phyloP scores from a whole-genome alignment of 768 basidiomycete species.

The Trametes maxima region DNA sequence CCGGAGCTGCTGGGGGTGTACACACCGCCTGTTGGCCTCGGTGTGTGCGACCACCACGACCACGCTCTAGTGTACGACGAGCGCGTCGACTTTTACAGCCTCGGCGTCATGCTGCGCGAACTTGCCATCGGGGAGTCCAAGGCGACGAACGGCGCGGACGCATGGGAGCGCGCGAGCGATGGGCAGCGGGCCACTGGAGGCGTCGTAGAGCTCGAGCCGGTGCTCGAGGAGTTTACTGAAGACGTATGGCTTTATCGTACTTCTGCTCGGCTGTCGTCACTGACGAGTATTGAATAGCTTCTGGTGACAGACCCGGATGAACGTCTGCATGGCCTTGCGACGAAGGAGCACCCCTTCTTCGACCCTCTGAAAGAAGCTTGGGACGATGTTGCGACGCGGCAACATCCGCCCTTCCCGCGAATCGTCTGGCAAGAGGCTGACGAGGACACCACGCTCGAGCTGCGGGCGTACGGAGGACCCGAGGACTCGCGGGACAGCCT shows the following conservation, averaged over 20 bases:
- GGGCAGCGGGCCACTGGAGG: background rate
- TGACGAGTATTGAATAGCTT: background rate
- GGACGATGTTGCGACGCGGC: constrained; percentile 16
- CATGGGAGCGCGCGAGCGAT: constrained; percentile 17
- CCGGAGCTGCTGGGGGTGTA: constrained; percentile 20
- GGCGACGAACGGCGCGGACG: background rate
- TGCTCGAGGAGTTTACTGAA: constrained; percentile 1
- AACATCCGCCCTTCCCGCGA: constrained; percentile 10
- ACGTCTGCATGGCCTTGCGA: constrained; percentile 7
- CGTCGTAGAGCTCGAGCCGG: background rate
- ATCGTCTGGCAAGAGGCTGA: constrained; percentile 11
- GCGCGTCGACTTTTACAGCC: constrained; percentile 24
- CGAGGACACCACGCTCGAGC: constrained; percentile 14
- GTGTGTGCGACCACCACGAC: background rate
- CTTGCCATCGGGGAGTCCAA: constrained; percentile 11
- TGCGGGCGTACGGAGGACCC: constrained; percentile 15
- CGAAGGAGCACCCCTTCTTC: constrained; percentile 16
- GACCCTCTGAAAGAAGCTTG: constrained; percentile 10
- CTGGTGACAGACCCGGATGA: constrained; percentile 1
- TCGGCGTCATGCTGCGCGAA: constrained; percentile 21
- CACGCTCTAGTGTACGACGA: constrained; percentile 20
- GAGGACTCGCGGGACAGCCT: constrained; percentile 12
- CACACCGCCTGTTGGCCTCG: background rate
- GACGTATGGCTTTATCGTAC: background rate
- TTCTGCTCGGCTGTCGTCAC: background rate